A percentile compares a stretch with the other conserved stretches of the same genome.
phyloP scores from a whole-genome alignment of 148 eudicot species.

The Drosera capensis region DNA sequence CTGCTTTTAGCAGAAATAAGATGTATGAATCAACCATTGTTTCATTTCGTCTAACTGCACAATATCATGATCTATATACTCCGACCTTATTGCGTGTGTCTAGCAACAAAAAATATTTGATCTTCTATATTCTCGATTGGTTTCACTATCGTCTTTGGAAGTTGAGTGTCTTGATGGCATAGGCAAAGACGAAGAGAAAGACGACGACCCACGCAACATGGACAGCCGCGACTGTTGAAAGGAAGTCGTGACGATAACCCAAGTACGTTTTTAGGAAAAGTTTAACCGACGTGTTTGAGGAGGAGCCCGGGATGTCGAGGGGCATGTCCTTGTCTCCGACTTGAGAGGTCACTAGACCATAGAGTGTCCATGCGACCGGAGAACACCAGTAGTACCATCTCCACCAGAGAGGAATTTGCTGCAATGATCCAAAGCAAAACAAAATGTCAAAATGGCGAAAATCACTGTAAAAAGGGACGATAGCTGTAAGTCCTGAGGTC shows the following conservation, averaged over 20 bases:
- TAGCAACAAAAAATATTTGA: too few species aligned
- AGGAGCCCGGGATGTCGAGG: conserved; percentile 31
- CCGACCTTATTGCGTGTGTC: too few species aligned
- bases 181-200: conserved; percentile 40
- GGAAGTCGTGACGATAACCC: conserved; percentile 40
- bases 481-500: not conserved
- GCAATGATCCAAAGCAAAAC: not conserved
- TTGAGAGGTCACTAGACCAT: conserved; percentile 58
- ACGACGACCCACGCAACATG: conserved; percentile 40
- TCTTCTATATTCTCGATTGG: too few species aligned
- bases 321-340: conserved; percentile 26
- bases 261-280: conserved; percentile 18
- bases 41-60: too few species aligned
- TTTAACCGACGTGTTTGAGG: conserved; percentile 17
- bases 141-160: conserved; percentile 39
- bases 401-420: conserved; percentile 15
- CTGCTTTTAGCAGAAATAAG: too few species aligned
- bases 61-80: too few species aligned
- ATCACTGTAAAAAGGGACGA: not conserved
- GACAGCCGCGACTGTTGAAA: conserved; percentile 29
- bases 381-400: conserved; percentile 79
- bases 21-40: too few species aligned
- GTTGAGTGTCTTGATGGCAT: conserved; percentile 45
- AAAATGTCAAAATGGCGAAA: not conserved
- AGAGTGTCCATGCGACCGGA: conserved; percentile 60